Evolutionary conservation across 140 eudicot species (phyloP), one percentile per base, ranked within the genome.

Genomic region (Ambrosia hybrid): DNA sequence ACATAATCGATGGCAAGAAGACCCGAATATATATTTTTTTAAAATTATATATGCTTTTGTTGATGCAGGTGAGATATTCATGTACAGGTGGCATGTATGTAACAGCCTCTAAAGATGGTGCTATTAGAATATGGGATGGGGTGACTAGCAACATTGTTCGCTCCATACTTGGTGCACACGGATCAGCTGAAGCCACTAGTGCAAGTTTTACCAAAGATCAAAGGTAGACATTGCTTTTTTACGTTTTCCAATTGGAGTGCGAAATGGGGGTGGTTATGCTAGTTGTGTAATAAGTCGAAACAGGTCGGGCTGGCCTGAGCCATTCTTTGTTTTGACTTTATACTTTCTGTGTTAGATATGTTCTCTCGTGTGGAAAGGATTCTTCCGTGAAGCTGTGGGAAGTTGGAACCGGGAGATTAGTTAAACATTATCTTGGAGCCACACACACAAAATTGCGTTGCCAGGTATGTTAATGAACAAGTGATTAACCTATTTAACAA

Each of bases 101-200:
- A 43, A 92, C 96, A 0, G 98, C 98, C 45, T 89, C 98, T 0
- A 92, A 92, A 87, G 96, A 92, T 63, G 98, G 98, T 59, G 88
- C 83, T 30, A 81, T 92, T 58, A 76, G 96, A 77, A 68, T 92
- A 68, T 92, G 96, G 95, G 95, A 92, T 83, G 98, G 98, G 57
- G 90, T 87, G 36, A 92, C 71, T 61, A 85, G 96, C 75, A 82
- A 72, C 58, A 82, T 95, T 75, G 88, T 86, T n/a, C 89, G 97
- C 13, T 70, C 93, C 21, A 86, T 91, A 55, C 75, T 57, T 63
- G 78, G 89, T 63, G 97, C 94, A 65, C 97, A 91, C 65, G 91
- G 96, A 77, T 76, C 95, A 38, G 78, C 88, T 48, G 97, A 91
- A 70, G 89, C 87, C 70, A 86, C 86, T 16, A 86, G 94, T 79